These are phyloP conservation scores for Populus pruinosa DNA, from an alignment of 345 rosid genomes.

Conservation along the genomic window DNA sequence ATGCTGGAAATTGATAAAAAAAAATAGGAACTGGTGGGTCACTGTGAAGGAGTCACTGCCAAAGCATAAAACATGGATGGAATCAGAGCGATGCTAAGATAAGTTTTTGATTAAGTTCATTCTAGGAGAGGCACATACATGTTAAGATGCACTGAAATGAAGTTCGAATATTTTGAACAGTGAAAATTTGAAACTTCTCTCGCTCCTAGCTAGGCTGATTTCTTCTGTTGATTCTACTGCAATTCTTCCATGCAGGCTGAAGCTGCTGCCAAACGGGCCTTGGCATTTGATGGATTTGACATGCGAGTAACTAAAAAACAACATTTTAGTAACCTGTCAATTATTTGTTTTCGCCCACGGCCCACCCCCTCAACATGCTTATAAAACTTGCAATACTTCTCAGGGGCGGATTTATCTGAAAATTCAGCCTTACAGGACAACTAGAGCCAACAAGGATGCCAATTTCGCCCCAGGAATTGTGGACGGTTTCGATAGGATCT, in stretches of 20 bases:
- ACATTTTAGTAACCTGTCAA: background rate
- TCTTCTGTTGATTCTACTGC: background rate
- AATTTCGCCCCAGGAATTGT: conserved; percentile 62
- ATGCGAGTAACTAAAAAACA: conserved; percentile 49
- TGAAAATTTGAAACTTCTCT: background rate
- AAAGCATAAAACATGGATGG: background rate
- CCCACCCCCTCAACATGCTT: conserved; percentile 2
- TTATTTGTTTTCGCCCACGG: background rate
- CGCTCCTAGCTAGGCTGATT: background rate
- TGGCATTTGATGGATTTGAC: conserved; percentile 76
- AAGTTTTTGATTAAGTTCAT: background rate
- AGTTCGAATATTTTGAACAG: background rate
- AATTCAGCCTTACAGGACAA: conserved; percentile 64
- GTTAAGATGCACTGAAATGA: background rate
- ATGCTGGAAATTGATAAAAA: background rate
- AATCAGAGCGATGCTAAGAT: background rate
- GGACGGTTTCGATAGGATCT: conserved; percentile 82
- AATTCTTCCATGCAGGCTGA: conserved; percentile 46
- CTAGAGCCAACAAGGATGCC: conserved; percentile 36
- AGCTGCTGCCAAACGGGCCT: conserved; percentile 73
- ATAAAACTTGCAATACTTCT: conserved; percentile 17
- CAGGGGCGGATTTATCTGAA: conserved; percentile 87
- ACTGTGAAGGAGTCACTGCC: background rate
- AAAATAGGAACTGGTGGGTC: background rate
- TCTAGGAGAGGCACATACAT: background rate